Conservation (phyloP, 805 yeast genomes). For the Wickerhamiella kurtzmanii region DNA sequence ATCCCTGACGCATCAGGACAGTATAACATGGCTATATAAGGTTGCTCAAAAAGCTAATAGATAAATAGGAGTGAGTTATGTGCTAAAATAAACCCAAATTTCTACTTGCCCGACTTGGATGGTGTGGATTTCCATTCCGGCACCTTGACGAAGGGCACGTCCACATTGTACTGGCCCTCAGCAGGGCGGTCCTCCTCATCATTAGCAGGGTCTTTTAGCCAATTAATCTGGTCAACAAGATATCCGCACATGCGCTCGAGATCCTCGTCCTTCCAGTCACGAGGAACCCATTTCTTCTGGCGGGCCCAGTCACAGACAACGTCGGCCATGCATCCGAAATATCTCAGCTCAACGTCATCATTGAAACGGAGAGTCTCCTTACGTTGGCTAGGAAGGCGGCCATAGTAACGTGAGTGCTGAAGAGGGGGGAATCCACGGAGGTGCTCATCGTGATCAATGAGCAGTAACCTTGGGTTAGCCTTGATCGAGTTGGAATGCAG, state of each 20-base stretch:
- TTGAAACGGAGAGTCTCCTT: constrained; percentile 3
- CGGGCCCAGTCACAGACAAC: constrained; percentile 18
- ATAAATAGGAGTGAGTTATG: no score
- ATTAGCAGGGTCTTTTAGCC: constrained; percentile 11
- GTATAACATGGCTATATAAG: neutral
- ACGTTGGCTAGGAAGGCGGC: constrained; percentile 8
- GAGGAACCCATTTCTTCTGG: constrained; percentile 8
- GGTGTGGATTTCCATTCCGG: neutral
- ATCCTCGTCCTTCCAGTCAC: constrained; percentile 13
- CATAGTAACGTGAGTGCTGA: constrained; percentile 13
- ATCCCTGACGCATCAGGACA: neutral
- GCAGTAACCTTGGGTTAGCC: constrained; percentile 15
- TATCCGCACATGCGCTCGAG: constrained; percentile 10
- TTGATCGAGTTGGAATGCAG: constrained; percentile 18
- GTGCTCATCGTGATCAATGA: constrained; percentile 7
- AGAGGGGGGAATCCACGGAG: constrained; percentile 13
- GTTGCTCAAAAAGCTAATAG: no score
- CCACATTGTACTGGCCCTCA: neutral
- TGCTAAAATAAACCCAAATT: no score
- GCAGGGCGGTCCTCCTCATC: neutral
- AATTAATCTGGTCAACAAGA: constrained; percentile 11
- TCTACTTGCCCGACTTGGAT: no score
- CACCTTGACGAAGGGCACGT: neutral
- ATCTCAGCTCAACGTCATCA: constrained; percentile 13
- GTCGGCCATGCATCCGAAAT: constrained; percentile 10